phyloP scores from a whole-genome alignment of 2,329 filamentous ascomycete species.

The Scedosporium apiospermum region DNA sequence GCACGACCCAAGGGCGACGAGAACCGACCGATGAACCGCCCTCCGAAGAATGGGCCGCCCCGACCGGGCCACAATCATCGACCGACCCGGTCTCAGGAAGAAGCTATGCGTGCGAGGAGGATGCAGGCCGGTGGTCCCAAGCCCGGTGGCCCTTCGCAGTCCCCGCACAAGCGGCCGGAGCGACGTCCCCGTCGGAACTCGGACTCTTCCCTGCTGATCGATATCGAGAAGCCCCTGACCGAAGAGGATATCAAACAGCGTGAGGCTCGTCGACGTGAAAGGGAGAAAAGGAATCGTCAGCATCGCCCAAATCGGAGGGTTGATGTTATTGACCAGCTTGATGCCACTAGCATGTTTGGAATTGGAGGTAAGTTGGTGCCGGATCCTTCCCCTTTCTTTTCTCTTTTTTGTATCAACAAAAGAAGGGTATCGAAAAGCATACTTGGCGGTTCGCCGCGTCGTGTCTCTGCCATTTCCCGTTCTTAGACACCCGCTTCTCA shows the following conservation, averaged over 20 bases:
- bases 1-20: constrained; percentile 19
- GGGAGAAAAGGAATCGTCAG: constrained; percentile 37
- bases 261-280: constrained; percentile 40
- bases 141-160: constrained; percentile 22
- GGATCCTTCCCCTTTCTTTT: background rate
- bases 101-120: constrained; percentile 44
- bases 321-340: constrained; percentile 92
- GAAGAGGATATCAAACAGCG: constrained; percentile 48
- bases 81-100: constrained; percentile 57
- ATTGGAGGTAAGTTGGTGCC: constrained; percentile 66
- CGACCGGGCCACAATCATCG: constrained; percentile 35
- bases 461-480: background rate
- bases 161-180: constrained; percentile 28
- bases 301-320: constrained; percentile 45
- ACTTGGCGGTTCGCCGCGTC: too few relatives aligned
- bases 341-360: constrained; percentile 92
- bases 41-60: constrained; percentile 9
- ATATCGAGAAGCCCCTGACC: constrained; percentile 47
- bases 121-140: constrained; percentile 21
- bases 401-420: too few relatives aligned
- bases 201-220: constrained; percentile 60
- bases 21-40: constrained; percentile 7
- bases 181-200: constrained; percentile 63
- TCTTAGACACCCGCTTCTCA: background rate
- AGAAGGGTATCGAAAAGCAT: too few relatives aligned